Base-by-base conservation (phyloP, 768 basidiomycete species). In the Sporobolomyces phaffii region DNA sequence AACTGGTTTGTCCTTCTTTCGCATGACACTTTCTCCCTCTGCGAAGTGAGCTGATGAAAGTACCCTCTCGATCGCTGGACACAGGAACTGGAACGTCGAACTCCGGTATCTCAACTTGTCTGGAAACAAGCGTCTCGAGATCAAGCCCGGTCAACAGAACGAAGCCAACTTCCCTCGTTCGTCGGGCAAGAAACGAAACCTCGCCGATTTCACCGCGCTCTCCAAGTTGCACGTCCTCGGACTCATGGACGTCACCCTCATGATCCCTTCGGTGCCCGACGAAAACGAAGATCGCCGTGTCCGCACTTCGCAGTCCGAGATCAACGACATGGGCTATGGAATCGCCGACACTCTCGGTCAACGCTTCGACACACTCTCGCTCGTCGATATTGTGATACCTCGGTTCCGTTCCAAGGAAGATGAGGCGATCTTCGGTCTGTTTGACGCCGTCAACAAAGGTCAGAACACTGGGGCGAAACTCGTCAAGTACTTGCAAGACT, bases 401-500 rank as follows among this genome's bases (percentile, higher is more conserved):
- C 85, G 89, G 72, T 96, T 93, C 78, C 84, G 87, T 11, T 84
- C 83, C 18, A 80, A 82, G 63, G 82, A 85, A 50, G 85, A 86
- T 74, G 89, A 93, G 76, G 90, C 90, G 17, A 81, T 99, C 24
- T 96, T 99, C 74, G 96, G 91, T 26, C 91, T 99, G 86, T 98
- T 98, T 77, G 93, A 94, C 56, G 72, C 73, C 18, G 69, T 69
- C 52, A 85, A 85, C 59, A 89, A 88, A 50, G 64, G 64, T 18
- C 60, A 64, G 49, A 65, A 48, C 69, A 72, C 63, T 22, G 75
- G 75, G 38, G 77, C 78, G 60, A 81, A 81, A 43, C 79, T 94
- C 26, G 84, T 91, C 41, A 91, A 89, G 77, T 93, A 83, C 75
- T 81, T 97, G 8, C 88, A 87, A 66, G 91, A 93, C 76, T 82